Conservation (phyloP, 2,329 filamentous ascomycete species). For the Epichloe baconii region DNA sequence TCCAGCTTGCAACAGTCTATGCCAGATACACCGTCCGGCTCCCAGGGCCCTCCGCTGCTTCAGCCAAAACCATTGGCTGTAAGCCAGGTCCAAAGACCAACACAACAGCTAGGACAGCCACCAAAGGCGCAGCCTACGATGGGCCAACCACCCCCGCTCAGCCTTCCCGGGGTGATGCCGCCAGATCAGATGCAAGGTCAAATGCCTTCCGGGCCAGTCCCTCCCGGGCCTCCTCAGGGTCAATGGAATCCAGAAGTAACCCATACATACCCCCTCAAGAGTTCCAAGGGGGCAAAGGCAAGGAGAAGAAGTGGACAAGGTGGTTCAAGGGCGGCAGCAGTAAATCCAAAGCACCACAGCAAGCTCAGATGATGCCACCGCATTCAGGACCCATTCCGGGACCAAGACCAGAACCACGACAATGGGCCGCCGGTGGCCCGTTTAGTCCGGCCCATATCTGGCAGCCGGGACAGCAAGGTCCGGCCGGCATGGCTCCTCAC, state of each 20-base stretch:
- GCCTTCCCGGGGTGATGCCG: too few species aligned
- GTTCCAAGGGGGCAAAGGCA: slow-evolving; percentile 8
- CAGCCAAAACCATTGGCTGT: not conserved
- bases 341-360: slow-evolving; percentile 1
- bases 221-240: not conserved
- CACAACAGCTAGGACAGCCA: not conserved
- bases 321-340: slow-evolving; percentile 15
- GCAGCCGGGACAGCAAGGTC: slow-evolving; percentile 5
- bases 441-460: slow-evolving; percentile 1
- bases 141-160: not conserved
- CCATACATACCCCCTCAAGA: not conserved
- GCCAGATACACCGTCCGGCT: not conserved
- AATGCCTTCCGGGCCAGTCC: not conserved
- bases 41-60: not conserved
- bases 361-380: slow-evolving; percentile 1
- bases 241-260: not conserved
- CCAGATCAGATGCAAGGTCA: too few species aligned
- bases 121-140: not conserved
- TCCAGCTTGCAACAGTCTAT: slow-evolving; percentile 3
- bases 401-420: slow-evolving; percentile 3
- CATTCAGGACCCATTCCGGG: not conserved
- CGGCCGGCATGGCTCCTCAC: not conserved
- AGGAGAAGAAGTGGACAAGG: slow-evolving; percentile 17
- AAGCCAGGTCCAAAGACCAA: not conserved
- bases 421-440: slow-evolving; percentile 1